Base-by-base conservation (phyloP, 1,139 yeast genomes). In the Magnusiomyces tetraspermus region DNA sequence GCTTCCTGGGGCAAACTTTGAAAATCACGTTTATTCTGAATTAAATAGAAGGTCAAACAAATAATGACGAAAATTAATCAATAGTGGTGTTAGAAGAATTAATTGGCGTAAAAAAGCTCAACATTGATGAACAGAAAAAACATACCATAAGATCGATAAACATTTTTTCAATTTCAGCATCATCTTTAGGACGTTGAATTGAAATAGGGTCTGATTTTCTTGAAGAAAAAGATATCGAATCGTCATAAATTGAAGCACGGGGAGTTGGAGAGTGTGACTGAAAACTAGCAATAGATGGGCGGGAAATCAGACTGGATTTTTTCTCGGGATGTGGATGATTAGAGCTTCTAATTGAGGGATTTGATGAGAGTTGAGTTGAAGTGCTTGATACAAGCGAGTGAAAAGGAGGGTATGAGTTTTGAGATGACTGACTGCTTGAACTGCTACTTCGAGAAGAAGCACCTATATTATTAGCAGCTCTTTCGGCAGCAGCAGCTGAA, bases 1-100 rank as follows among this genome's bases (percentile, higher is more conserved):
- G 95, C 96, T 54, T 78, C 80, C 28, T 79, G 79, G 0, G 96
- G 95, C 49, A 89, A 73, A 53, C 85, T 79, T 60, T 83, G 81
- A 67, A 87, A 85, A 65, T 89, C 95, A 62, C 97, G 77, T 62
- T 85, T 83, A 55, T 82, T 84, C 89, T 86, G 48, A 21, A 43
- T 22, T 8, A 10, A 33, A 33, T 13, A 33, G n/a, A n/a, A n/a
- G n/a, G n/a, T n/a, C n/a, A n/a, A n/a, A n/a, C n/a, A n/a, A n/a
- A 28, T 8, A 11, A n/a, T 6, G 15, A 13, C 41, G 51, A 31
- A 28, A n/a, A n/a, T n/a, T n/a, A n/a, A n/a, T n/a, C n/a, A n/a
- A n/a, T n/a, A n/a, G n/a, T n/a, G n/a, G n/a, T n/a, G n/a, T n/a
- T n/a, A n/a, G n/a, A n/a, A n/a, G n/a, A n/a, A n/a, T n/a, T 31